Evolutionary conservation across 352 stramenopile species (phyloP).

Genomic region (Globisporangium rhizosaccharum): DNA sequence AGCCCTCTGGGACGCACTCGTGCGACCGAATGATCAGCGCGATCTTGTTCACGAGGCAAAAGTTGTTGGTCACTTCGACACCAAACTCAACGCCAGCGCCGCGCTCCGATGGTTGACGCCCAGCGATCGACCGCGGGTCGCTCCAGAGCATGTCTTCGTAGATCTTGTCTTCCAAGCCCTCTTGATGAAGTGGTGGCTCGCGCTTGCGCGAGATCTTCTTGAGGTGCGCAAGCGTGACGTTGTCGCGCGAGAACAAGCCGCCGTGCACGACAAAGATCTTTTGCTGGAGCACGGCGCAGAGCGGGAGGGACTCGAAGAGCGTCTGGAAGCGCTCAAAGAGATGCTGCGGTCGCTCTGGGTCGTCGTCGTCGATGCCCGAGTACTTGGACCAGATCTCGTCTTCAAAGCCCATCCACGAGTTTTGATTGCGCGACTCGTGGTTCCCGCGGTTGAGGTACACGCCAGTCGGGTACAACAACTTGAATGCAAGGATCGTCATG

Average conservation of each 20-base stretch:
- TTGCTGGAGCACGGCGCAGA: conserved; percentile 87
- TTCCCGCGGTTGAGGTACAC: conserved; percentile 94
- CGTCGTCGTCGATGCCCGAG: conserved; percentile 52
- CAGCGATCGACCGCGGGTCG: conserved; percentile 78
- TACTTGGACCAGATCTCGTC: conserved; percentile 87
- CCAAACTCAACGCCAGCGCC: conserved; percentile 92
- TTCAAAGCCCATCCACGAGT: conserved; percentile 92
- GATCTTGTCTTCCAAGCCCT: conserved; percentile 89
- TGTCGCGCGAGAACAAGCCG: conserved; percentile 89
- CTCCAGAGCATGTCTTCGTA: conserved; percentile 94
- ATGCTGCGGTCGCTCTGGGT: conserved; percentile 39
- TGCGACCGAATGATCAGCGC: conserved; percentile 91
- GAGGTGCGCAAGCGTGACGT: conserved; percentile 89
- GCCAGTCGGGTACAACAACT: conserved; percentile 71
- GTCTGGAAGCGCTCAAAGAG: conserved; percentile 71
- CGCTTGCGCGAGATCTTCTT: conserved; percentile 88
- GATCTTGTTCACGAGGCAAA: conserved; percentile 91
- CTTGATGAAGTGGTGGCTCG: conserved; percentile 86
- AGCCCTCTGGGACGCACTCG: conserved; percentile 91
- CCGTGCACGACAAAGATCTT: conserved; percentile 95
- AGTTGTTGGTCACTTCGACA: conserved; percentile 91
- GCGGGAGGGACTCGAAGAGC: conserved; percentile 85
- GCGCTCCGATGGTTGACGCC: conserved; percentile 74
- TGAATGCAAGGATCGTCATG: conserved; percentile 75
- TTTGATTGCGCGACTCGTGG: conserved; percentile 93